These are phyloP conservation scores for Vitis hybrid DNA, from an alignment of 177 flowering plant genomes.

Conservation along the genomic window DNA sequence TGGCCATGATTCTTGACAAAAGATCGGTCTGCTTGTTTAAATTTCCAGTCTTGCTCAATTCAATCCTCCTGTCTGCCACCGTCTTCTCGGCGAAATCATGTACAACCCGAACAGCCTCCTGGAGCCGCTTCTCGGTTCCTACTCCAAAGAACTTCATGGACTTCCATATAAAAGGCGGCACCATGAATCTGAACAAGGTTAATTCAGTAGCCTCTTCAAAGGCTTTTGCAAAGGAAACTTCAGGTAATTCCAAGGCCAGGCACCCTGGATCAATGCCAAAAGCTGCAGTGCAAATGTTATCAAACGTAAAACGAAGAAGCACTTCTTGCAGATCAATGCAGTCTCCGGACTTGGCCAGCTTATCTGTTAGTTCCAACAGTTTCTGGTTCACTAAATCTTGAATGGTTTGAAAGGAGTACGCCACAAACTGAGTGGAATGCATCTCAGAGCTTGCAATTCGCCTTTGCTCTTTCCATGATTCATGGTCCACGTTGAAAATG, in stretches of 20 bases:
- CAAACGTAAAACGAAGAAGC: slow-evolving; percentile 56
- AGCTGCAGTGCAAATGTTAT: slow-evolving; percentile 50
- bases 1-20: slow-evolving; percentile 41
- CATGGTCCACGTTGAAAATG: slow-evolving; percentile 60
- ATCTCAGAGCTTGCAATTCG: slow-evolving; percentile 37
- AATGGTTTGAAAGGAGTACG: slow-evolving; percentile 29
- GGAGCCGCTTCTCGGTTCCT: slow-evolving; percentile 43
- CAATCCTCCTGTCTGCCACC: slow-evolving; percentile 27
- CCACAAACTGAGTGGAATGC: slow-evolving; percentile 43
- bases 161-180: slow-evolving; percentile 51
- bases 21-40: slow-evolving; percentile 25
- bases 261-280: slow-evolving; percentile 55
- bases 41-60: slow-evolving; percentile 10
- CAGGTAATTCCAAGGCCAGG: slow-evolving; percentile 37
- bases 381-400: slow-evolving; percentile 36
- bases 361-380: slow-evolving; percentile 32
- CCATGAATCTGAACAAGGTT: slow-evolving; percentile 35
- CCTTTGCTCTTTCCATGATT: slow-evolving; percentile 49
- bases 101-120: slow-evolving; percentile 31
- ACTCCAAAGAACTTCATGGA: slow-evolving; percentile 27
- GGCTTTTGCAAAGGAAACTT: slow-evolving; percentile 51
- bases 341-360: slow-evolving; percentile 14
- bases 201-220: slow-evolving; percentile 54
- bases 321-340: slow-evolving; percentile 52
- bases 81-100: slow-evolving; percentile 39